phyloP scores from a whole-genome alignment of 495 filamentous ascomycete genomes.

The Penicillium salamii region DNA sequence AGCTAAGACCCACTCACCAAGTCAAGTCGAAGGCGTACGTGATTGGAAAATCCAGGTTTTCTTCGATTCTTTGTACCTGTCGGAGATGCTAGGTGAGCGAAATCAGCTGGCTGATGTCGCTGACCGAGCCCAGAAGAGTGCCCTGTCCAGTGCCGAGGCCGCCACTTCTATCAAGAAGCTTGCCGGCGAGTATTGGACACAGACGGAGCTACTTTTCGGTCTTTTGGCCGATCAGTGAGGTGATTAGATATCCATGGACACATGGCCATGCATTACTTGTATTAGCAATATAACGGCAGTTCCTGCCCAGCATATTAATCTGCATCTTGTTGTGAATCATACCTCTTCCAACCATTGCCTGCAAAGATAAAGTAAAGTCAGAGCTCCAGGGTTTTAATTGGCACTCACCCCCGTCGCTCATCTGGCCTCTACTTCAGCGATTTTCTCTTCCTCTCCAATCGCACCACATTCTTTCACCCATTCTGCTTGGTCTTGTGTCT shows the following conservation, averaged over 20 bases:
- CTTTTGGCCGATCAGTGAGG: conserved; percentile 35
- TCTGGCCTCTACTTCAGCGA: no score
- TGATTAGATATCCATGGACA: neutral
- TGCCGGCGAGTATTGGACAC: conserved; percentile 75
- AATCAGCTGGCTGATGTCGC: conserved; percentile 44
- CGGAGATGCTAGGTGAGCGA: conserved; percentile 40
- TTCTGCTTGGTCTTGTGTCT: neutral
- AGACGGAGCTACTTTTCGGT: conserved; percentile 72
- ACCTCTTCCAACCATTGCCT: no score
- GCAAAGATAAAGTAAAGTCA: no score
- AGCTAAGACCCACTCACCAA: neutral
- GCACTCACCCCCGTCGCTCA: no score
- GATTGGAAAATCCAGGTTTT: conserved; percentile 69
- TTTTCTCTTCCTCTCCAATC: neutral
- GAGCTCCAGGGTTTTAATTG: no score
- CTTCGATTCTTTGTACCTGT: conserved; percentile 73
- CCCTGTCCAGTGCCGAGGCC: conserved; percentile 40
- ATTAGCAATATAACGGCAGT: neutral
- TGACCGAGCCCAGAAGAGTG: conserved; percentile 42
- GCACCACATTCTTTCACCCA: neutral
- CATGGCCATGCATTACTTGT: neutral
- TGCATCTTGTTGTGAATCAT: no score
- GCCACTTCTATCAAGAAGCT: conserved; percentile 52
- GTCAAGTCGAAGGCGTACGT: conserved; percentile 20
- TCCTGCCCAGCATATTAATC: no score